Evolutionary conservation across 2,329 filamentous ascomycete genomes (phyloP).

Genomic region (Didymella keratinophila): DNA sequence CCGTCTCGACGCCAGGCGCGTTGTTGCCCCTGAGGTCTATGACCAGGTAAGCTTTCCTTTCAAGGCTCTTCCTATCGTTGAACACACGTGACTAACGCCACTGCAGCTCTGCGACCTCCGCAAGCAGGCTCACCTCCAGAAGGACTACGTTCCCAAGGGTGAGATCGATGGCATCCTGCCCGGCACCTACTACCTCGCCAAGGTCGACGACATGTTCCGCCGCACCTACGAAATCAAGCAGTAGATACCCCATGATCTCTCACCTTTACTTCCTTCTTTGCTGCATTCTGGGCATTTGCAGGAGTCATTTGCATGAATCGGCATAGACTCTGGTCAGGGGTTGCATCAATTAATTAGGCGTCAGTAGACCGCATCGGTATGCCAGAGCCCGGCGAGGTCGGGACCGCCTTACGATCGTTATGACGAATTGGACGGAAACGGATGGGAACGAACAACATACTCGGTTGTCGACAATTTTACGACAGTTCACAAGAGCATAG

Average conservation of each 20-base stretch:
- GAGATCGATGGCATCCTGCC: slow-evolving; percentile 55
- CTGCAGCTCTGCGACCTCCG: slow-evolving; percentile 60
- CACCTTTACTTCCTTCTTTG: slow-evolving; percentile 37
- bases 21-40: slow-evolving; percentile 58
- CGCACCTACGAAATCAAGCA: slow-evolving; percentile 60
- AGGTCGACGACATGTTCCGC: slow-evolving; percentile 61
- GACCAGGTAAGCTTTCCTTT: slow-evolving; percentile 51
- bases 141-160: slow-evolving; percentile 57
- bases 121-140: slow-evolving; percentile 60
- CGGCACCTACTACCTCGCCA: slow-evolving; percentile 61
- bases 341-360: slow-evolving; percentile 32
- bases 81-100: slow-evolving; percentile 34
- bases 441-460: slow-evolving; percentile 9
- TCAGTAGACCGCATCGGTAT: slow-evolving; percentile 11
- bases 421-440: slow-evolving; percentile 12
- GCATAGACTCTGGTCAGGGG: slow-evolving; percentile 37
- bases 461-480: slow-evolving; percentile 14
- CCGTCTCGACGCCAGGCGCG: slow-evolving; percentile 55
- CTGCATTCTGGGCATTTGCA: slow-evolving; percentile 49
- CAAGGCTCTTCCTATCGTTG: slow-evolving; percentile 21
- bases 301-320: slow-evolving; percentile 42
- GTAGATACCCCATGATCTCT: slow-evolving; percentile 40
- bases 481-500: slow-evolving; percentile 20
- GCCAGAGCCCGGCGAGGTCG: not conserved
- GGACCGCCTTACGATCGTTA: slow-evolving; percentile 20